Evolutionary conservation across 139 green algal genomes (phyloP).

Genomic region (Zygnema circumcarinatum): DNA sequence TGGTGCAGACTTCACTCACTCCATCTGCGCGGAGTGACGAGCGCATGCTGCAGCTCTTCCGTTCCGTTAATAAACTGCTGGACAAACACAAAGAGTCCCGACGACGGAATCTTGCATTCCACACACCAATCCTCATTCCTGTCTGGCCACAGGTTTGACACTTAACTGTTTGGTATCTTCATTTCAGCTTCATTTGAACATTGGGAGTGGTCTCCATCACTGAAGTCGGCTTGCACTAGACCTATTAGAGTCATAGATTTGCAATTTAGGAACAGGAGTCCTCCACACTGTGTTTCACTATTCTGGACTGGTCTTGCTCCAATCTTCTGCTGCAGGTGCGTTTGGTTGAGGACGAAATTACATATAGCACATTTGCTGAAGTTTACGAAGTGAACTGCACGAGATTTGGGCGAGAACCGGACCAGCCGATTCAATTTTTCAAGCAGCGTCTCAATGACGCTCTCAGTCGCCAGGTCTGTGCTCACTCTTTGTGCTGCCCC

Average conservation of each 20-base stretch:
- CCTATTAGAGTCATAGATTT: too few relatives aligned
- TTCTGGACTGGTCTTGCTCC: too few relatives aligned
- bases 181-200: too few relatives aligned
- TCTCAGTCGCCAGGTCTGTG: constrained; percentile 24
- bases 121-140: constrained; percentile 85
- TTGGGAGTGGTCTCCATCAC: too few relatives aligned
- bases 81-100: constrained; percentile 76
- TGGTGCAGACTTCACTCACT: constrained; percentile 81
- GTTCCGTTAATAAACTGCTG: constrained; percentile 82
- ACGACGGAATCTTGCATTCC: constrained; percentile 74
- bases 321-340: constrained; percentile 76
- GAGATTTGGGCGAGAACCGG: constrained; percentile 86
- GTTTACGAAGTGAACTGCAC: constrained; percentile 94
- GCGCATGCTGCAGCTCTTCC: constrained; percentile 77
- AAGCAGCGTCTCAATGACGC: constrained; percentile 57
- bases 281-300: too few relatives aligned
- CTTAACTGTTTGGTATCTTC: not conserved
- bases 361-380: constrained; percentile 81
- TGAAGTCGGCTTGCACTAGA: too few relatives aligned
- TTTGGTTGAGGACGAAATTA: constrained; percentile 91
- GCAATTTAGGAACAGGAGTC: too few relatives aligned
- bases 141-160: constrained; percentile 83
- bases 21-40: constrained; percentile 80
- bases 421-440: constrained; percentile 90
- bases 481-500: not conserved